Evolutionary conservation across 1,284 basidiomycete species (phyloP).

Genomic region (Rhodotorula sp.): DNA sequence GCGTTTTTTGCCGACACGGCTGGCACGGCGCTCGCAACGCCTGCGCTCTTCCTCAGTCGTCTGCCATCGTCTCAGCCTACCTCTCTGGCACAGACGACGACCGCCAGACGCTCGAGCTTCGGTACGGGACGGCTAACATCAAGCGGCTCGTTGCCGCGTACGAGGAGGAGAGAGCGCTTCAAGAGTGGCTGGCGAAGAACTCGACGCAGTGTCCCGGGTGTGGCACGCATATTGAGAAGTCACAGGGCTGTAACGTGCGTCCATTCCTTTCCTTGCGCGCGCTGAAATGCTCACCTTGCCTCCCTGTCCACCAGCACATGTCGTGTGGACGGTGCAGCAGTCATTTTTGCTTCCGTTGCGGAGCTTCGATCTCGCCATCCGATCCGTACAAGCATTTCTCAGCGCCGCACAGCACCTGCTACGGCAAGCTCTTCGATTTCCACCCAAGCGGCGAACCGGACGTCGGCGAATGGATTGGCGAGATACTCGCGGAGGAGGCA

Average conservation of each 20-base stretch:
- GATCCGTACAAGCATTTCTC: conserved; percentile 68
- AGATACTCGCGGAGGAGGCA: neutral
- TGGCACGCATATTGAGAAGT: conserved; percentile 61
- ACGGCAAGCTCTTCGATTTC: conserved; percentile 42
- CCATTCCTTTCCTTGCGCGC: conserved; percentile 48
- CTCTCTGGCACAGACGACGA: conserved; percentile 56
- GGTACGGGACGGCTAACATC: conserved; percentile 62
- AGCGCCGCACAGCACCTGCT: conserved; percentile 29
- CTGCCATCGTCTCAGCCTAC: conserved; percentile 63
- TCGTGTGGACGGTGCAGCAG: conserved; percentile 64
- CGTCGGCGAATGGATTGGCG: conserved; percentile 23
- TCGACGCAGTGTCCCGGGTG: conserved; percentile 70
- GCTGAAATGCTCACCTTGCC: conserved; percentile 12
- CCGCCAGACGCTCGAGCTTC: conserved; percentile 58
- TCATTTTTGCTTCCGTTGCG: conserved; percentile 73
- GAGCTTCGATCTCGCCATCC: conserved; percentile 34
- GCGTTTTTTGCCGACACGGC: conserved; percentile 64
- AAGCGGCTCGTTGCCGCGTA: conserved; percentile 59
- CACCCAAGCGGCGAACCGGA: conserved; percentile 20
- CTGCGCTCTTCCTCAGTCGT: conserved; percentile 63
- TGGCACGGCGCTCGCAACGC: conserved; percentile 72
- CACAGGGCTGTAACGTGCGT: conserved; percentile 61
- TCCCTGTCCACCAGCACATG: conserved; percentile 56
- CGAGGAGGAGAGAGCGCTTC: conserved; percentile 65
- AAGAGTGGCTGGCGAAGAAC: conserved; percentile 61